phyloP scores from a whole-genome alignment of 2,329 filamentous ascomycete genomes.

The Aspergillus sp. region DNA sequence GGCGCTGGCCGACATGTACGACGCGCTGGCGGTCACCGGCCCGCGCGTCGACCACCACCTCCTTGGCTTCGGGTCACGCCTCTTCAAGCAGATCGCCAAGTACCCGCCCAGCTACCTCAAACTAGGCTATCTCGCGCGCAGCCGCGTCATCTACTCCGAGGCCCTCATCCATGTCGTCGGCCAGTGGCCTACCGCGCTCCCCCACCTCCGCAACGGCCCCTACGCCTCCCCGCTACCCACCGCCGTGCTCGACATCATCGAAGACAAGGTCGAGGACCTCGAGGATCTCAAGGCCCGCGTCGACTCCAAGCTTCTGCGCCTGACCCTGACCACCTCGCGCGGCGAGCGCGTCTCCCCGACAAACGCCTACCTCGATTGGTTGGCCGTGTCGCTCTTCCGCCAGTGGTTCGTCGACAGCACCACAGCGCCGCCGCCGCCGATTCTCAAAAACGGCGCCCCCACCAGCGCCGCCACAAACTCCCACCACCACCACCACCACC shows the following conservation, averaged over 20 bases:
- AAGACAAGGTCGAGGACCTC: conserved; percentile 91
- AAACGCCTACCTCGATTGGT: conserved; percentile 84
- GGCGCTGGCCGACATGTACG: conserved; percentile 88
- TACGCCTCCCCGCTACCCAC: conserved; percentile 60
- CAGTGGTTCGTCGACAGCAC: conserved; percentile 94
- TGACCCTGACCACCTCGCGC: conserved; percentile 72
- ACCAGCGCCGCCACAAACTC: conserved; percentile 9
- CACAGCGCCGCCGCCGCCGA: conserved; percentile 62
- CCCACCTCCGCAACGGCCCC: conserved; percentile 63
- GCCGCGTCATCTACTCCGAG: conserved; percentile 79
- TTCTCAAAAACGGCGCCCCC: conserved; percentile 35
- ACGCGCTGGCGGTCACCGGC: conserved; percentile 81
- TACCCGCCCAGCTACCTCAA: conserved; percentile 92
- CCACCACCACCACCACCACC: conserved; percentile 8
- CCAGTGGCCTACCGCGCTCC: conserved; percentile 81
- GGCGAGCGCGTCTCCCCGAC: conserved; percentile 79
- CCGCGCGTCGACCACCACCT: conserved; percentile 91
- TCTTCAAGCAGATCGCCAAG: conserved; percentile 96
- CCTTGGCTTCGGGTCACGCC: conserved; percentile 80
- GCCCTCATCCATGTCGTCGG: conserved; percentile 91
- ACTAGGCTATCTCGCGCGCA: conserved; percentile 80
- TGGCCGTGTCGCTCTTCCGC: conserved; percentile 80
- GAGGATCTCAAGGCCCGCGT: conserved; percentile 77
- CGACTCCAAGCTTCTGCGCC: conserved; percentile 76
- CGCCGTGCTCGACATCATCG: conserved; percentile 79